Conservation (phyloP, 805 yeast species). For the Suhomyces canberraensis region DNA sequence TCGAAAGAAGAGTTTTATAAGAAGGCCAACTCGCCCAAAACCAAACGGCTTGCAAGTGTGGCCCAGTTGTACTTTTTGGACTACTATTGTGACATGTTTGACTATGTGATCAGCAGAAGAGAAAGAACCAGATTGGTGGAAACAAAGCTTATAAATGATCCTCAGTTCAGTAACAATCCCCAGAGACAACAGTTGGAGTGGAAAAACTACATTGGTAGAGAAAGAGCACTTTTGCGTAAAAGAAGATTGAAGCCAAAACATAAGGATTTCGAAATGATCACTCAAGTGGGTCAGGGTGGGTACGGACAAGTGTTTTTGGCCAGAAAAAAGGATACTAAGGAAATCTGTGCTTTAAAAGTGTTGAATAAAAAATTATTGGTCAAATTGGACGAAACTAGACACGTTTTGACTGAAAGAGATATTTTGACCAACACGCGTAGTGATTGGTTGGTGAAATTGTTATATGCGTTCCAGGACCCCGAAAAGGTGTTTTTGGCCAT, state of each 20-base stretch:
- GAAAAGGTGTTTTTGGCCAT: conserved; percentile 90
- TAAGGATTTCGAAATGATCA: conserved; percentile 92
- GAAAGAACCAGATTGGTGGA: conserved; percentile 75
- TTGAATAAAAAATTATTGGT: conserved; percentile 81
- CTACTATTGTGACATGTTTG: conserved; percentile 93
- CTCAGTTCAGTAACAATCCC: conserved; percentile 36
- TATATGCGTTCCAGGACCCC: conserved; percentile 92
- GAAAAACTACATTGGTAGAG: conserved; percentile 79
- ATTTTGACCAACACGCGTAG: conserved; percentile 93
- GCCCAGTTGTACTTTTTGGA: conserved; percentile 93
- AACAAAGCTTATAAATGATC: conserved; percentile 49
- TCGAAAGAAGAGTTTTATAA: conserved; percentile 47
- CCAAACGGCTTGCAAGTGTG: conserved; percentile 82
- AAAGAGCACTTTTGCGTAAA: conserved; percentile 78
- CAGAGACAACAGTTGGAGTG: conserved; percentile 49
- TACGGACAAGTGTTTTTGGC: conserved; percentile 98
- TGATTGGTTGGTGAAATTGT: conserved; percentile 91
- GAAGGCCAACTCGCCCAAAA: conserved; percentile 68
- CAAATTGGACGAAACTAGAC: conserved; percentile 92
- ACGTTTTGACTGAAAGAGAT: conserved; percentile 93
- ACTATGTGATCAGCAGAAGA: conserved; percentile 82
- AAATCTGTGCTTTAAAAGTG: conserved; percentile 92
- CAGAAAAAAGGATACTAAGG: conserved; percentile 87
- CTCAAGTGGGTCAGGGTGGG: conserved; percentile 99
- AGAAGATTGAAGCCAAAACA: conserved; percentile 89